Evolutionary conservation across 129 eudicot genomes (phyloP).

Genomic region (Rutidosis leptorrhynchoides): DNA sequence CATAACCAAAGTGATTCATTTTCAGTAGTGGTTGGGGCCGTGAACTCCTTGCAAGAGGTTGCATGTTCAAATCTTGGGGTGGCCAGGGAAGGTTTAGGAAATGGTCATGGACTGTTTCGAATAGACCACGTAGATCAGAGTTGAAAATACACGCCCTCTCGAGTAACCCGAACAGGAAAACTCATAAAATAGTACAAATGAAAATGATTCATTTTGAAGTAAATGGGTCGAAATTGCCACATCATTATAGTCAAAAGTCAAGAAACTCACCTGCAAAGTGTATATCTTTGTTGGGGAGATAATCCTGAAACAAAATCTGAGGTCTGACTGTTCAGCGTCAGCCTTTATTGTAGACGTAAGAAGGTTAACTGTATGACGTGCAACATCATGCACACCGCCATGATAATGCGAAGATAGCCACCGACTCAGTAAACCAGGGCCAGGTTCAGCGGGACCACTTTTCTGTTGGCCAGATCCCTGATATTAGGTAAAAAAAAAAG

Average conservation of each 20-base stretch:
- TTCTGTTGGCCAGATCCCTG: constrained; percentile 47
- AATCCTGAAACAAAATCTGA: constrained; percentile 94
- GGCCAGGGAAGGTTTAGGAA: no score
- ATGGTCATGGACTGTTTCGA: no score
- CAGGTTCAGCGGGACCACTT: constrained; percentile 54
- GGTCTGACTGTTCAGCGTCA: constrained; percentile 83
- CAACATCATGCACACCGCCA: constrained; percentile 83
- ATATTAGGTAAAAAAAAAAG: neutral
- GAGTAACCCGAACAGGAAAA: no score
- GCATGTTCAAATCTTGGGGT: no score
- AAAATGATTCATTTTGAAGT: neutral
- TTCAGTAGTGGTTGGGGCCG: no score
- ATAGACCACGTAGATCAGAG: no score
- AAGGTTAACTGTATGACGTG: constrained; percentile 90
- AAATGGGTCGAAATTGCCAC: neutral
- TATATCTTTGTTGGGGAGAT: constrained; percentile 84
- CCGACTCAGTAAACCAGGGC: constrained; percentile 77
- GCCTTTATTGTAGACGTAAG: constrained; percentile 88
- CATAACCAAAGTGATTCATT: neutral
- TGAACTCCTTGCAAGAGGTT: no score
- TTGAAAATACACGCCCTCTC: no score
- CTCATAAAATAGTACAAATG: no score
- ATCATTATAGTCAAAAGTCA: constrained; percentile 7
- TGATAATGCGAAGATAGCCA: constrained; percentile 95
- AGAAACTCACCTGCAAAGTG: constrained; percentile 73